Evolutionary conservation across 805 yeast genomes (phyloP).

Genomic region (Nakazawaea ambrosiae): DNA sequence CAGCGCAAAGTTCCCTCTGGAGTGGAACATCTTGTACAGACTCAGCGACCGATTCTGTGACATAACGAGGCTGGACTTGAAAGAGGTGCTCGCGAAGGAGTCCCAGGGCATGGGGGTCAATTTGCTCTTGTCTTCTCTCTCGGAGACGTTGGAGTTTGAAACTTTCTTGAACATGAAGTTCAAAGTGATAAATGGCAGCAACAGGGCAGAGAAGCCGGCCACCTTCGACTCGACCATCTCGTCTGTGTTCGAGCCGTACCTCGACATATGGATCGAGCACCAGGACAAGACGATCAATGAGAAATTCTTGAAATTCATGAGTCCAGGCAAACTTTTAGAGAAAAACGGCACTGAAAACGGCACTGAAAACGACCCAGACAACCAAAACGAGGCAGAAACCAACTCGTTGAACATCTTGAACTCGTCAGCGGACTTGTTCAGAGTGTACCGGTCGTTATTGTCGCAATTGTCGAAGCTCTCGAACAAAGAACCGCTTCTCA

Average conservation of each 20-base stretch:
- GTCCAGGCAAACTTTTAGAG: conserved; percentile 45
- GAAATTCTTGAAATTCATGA: conserved; percentile 59
- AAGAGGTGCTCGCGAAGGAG: conserved; percentile 37
- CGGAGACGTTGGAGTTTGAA: conserved; percentile 82
- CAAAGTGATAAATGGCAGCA: conserved; percentile 25
- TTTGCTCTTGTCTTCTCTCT: conserved; percentile 58
- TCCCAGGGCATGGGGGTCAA: conserved; percentile 49
- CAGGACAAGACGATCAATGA: conserved; percentile 62
- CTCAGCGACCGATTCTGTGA: conserved; percentile 60
- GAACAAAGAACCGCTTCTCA: conserved; percentile 40
- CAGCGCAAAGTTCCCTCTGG: conserved; percentile 51
- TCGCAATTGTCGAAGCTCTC: conserved; percentile 63
- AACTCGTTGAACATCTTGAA: conserved; percentile 64
- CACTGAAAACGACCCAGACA: conserved; percentile 24
- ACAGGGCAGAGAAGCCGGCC: conserved; percentile 19
- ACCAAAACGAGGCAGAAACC: conserved; percentile 29
- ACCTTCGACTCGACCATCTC: conserved; percentile 41
- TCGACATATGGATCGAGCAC: conserved; percentile 78
- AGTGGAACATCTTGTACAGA: conserved; percentile 65
- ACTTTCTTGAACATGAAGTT: conserved; percentile 59
- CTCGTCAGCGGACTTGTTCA: conserved; percentile 83
- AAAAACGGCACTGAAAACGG: conserved; percentile 26
- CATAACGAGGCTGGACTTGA: conserved; percentile 61
- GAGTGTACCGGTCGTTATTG: conserved; percentile 64
- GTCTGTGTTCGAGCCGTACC: conserved; percentile 75